A percentile compares a stretch with the other conserved stretches of the same genome.
phyloP scores from a whole-genome alignment of 495 filamentous ascomycete genomes.

The Sporormia fimetaria region DNA sequence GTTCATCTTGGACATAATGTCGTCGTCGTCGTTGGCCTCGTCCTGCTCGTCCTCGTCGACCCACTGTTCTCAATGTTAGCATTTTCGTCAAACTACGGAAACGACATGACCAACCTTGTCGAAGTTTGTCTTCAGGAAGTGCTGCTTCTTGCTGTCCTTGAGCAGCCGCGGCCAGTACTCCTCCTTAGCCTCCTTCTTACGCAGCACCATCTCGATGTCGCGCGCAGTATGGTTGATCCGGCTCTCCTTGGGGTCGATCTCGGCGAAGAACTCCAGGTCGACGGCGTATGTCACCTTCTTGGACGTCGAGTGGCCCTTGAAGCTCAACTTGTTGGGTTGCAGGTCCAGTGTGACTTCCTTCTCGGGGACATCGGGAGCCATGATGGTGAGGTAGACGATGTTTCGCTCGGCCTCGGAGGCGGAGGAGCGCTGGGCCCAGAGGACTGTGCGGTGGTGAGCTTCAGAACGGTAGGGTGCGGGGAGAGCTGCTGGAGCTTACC shows the following conservation, averaged over 20 bases:
- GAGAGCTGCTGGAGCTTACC: slow-evolving; percentile 27
- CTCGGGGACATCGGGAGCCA: slow-evolving; percentile 64
- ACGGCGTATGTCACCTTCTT: slow-evolving; percentile 77
- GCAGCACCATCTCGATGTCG: slow-evolving; percentile 77
- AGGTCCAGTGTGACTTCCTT: slow-evolving; percentile 65
- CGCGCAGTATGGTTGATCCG: slow-evolving; percentile 74
- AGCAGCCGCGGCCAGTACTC: slow-evolving; percentile 92
- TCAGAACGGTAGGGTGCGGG: background rate
- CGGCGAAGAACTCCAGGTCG: slow-evolving; percentile 77
- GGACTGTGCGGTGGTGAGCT: slow-evolving; percentile 44
- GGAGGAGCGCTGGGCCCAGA: slow-evolving; percentile 96
- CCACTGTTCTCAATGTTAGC: slow-evolving; percentile 51
- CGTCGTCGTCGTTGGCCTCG: slow-evolving; percentile 68
- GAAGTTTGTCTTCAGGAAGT: slow-evolving; percentile 98
- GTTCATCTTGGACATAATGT: slow-evolving; percentile 53
- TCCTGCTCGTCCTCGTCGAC: slow-evolving; percentile 99
- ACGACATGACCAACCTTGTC: slow-evolving; percentile 58
- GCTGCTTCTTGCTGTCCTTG: slow-evolving; percentile 76
- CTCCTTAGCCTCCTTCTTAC: slow-evolving; percentile 87
- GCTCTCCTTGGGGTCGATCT: slow-evolving; percentile 75
- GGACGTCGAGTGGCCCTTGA: slow-evolving; percentile 66
- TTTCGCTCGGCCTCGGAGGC: slow-evolving; percentile 69
- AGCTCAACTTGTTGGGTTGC: slow-evolving; percentile 62
- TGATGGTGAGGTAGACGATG: slow-evolving; percentile 83
- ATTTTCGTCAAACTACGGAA: slow-evolving; percentile 1